Evolutionary conservation across 257 asterid genomes (phyloP), one percentile per base, ranked within the genome.

Genomic region (Rehmannia glutinosa): DNA sequence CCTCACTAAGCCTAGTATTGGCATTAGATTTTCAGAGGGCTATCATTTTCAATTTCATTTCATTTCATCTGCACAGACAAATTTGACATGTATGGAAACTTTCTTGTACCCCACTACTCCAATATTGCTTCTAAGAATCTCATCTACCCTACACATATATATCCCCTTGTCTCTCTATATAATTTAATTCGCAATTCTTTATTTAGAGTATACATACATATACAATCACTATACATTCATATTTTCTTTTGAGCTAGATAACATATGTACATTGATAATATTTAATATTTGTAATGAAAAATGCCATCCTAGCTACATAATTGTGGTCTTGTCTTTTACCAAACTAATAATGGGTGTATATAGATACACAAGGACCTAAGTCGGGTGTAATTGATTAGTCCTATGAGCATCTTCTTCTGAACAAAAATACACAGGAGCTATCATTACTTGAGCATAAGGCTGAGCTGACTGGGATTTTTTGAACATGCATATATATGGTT

Each of bases 71-170:
- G 32, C 41, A 57, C 52, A 45, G 70, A 64, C 77, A 72, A 60
- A 73, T 77, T 79, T 64, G 86, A 81, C 83, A 77, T 71, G 68
- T 70, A 77, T 77, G 76, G 80, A 68, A 71, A 68, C 67, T 71
- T 62, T 77, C 23, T 71, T 17, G 83, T 78, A 59, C 86, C 83
- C 77, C 76, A 81, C 75, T 66, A 46, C 23, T 17, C 33, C 20
- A 51, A 3, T 53, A 52, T 63, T 56, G 49, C 80, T 55, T 68
- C 77, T 41, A 45, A 5, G 75, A 72, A 54, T 69, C 27, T 45
- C 58, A 32, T 42, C 15, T 15, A 8, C 24, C 1, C 68, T 11
- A 30, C 27, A 63, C 17, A 45, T 15, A 62, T n/a, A n/a, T 53
- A 36, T 39, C 60, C n/a, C 28, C n/a, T n/a, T 35, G 43, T 62